Evolutionary conservation across 805 yeast genomes (phyloP), one percentile per base, ranked within the genome.

Genomic region (Metschnikowia cubensis): DNA sequence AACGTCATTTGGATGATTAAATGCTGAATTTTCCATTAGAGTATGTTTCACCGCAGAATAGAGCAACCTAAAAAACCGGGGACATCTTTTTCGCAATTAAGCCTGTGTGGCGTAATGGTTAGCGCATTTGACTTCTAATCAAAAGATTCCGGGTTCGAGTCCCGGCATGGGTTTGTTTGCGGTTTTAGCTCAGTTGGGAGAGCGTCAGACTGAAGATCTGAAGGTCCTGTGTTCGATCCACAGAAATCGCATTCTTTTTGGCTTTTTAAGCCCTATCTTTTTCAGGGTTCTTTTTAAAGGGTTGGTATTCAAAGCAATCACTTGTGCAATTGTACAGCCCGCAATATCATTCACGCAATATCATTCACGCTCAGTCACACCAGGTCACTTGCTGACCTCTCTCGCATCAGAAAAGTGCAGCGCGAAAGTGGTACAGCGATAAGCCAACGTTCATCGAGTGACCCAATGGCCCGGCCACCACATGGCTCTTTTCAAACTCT

Each of bases 161-260:
- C 20, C 20, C 56, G 56, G 56, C 56, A 50, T 51, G 55, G 57
- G 58, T 53, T 53, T 48, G 14, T 14, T 15, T 43, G 62, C 62
- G 62, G 62, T 50, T 55, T 59, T 58, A 59, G 62, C 62, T 60
- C 64, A 60, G 63, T 60, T 55, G 64, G 64, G 64, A 60, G 64
- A 56, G 62, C 62, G 62, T 55, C 61, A 59, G 45, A 42, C 45
- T 42, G 45, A 42, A 58, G 61, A 46, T 49, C 54, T 56, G 56
- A 46, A 51, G 53, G 57, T 50, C 57, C 53, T 48, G 55, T 55
- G 55, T 54, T 56, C 54, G 51, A 53, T 50, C 58, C 54, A 54
- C 53, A 50, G 52, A 52, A 48, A 52, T 52, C 57, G 54, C 55
- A 54, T 36, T 47, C 14, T 21, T 47, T 54, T 48, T 52, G 1